Base-by-base conservation (phyloP, 129 eudicot species). In the Chrysanthemum makinoi region DNA sequence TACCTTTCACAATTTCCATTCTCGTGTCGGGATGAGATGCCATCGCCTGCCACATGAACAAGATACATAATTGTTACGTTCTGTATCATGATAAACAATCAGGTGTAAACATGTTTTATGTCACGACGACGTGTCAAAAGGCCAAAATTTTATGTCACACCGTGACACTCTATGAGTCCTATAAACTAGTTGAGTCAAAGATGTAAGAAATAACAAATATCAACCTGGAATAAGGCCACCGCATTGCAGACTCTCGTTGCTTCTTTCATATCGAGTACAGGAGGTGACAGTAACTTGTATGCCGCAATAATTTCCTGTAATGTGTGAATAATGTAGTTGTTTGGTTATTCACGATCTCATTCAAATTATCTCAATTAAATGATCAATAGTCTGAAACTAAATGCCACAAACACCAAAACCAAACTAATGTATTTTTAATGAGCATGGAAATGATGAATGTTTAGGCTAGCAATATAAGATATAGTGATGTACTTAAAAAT, bases 211-310 rank as follows among this genome's bases (percentile, higher is more conserved):
- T 11, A 19, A 44, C 15, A 13, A n/a, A 46, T 44, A 17, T 16
- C 22, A 47, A 83, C 87, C 87, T 83, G 86, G 26, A 85, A 15
- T 49, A 85, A 80, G 47, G 76, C 78, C 71, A 85, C 43, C 13
- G 78, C 83, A 60, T 85, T 77, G 73, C 86, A 85, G 47, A 66
- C 85, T 66, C 82, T 68, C 2, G 69, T 82, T 6, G 84, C 71
- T 43, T 82, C 80, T 57, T 60, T 73, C 59, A 17, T 43, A 26
- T 28, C 54, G 6, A 85, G 75, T 48, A 24, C 33, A 43, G 86
- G 80, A 57, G 90, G 83, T 33, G 85, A 63, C 22, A 85, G 14
- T 4, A 66, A 48, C 66, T 44, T 80, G 83, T 79, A 85, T 33
- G 63, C 59, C 43, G 57, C n/a, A 1, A 48, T 39, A 68, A 82